Base-by-base conservation (phyloP, 1,284 basidiomycete species). In the Heterobasidion annosum region DNA sequence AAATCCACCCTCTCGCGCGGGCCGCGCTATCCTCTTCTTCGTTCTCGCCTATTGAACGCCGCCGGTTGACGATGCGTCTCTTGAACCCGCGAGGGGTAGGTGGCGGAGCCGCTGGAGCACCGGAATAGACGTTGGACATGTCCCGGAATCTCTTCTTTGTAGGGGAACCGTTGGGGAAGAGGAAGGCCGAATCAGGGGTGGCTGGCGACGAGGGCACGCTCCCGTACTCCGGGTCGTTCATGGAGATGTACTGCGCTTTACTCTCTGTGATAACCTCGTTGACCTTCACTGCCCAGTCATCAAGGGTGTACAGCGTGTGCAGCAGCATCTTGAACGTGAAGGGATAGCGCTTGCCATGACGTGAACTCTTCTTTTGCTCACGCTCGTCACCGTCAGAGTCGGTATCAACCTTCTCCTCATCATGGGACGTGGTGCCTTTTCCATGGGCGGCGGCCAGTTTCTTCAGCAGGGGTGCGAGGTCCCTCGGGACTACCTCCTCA, bases 281-380 rank as follows among this genome's bases (percentile, higher is more conserved):
- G 54, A 84, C 77, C 66, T 79, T 82, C 58, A 68, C 69, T 1
- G 68, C 71, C 78, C 83, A 85, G 52, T 83, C 81, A n/a, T 76
- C 76, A 55, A 77, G 65, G 55, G 76, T 72, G 65, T 84, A 83
- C 9, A 84, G 69, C 62, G 81, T 78, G 68, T 85, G 79, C 54
- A 84, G 63, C 77, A 82, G 79, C 62, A 81, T 70, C 61, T 77
- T 78, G 72, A 84, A 85, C 33, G 79, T 84, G 69, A 85, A 85
- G 15, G 73, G 72, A 61, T 76, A 80, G 18, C 68, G 68, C 43
- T 56, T 58, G 56, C 70, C 70, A 1, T 59, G 48, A 33, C 46
- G 1, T 51, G 54, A 15, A 44, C 48, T 12, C 55, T 50, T 6
- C 58, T 49, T 8, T 40, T 5, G 7, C 10, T 40, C 37, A 0